Conservation (phyloP, 768 basidiomycete species). For the Hysterangium stoloniferum region DNA sequence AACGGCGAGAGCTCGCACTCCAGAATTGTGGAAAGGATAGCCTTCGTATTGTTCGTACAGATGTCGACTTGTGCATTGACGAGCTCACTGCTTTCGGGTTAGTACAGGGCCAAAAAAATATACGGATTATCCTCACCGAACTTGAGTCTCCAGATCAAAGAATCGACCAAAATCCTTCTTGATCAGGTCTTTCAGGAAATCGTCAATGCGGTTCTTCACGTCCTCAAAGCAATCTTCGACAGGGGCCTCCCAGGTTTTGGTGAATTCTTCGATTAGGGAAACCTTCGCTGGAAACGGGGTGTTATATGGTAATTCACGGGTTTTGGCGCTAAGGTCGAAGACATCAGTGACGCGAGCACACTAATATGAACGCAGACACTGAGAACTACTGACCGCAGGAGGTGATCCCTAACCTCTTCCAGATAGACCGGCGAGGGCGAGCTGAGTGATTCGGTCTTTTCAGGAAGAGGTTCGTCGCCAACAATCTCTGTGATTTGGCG, state of each 20-base stretch:
- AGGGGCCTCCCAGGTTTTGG: constrained; percentile 31
- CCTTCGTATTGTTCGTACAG: constrained; percentile 19
- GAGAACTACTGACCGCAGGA: background rate
- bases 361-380: background rate
- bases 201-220: constrained; percentile 25
- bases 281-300: constrained; percentile 32
- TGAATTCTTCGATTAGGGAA: constrained; percentile 27
- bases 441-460: background rate
- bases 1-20: constrained; percentile 23
- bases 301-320: constrained; percentile 32
- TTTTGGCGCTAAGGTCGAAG: constrained; percentile 26
- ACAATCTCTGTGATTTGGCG: background rate
- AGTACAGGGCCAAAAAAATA: background rate
- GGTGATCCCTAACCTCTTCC: background rate
- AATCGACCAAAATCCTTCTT: constrained; percentile 35
- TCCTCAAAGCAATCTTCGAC: constrained; percentile 27
- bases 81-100: constrained; percentile 19
- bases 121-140: constrained; percentile 30
- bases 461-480: background rate
- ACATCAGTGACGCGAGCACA: background rate
- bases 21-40: constrained; percentile 5
- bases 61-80: constrained; percentile 24
- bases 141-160: constrained; percentile 23
- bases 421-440: background rate
- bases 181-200: constrained; percentile 24